phyloP scores from a whole-genome alignment of 139 green algal genomes.

The Trebouxia sp. region DNA sequence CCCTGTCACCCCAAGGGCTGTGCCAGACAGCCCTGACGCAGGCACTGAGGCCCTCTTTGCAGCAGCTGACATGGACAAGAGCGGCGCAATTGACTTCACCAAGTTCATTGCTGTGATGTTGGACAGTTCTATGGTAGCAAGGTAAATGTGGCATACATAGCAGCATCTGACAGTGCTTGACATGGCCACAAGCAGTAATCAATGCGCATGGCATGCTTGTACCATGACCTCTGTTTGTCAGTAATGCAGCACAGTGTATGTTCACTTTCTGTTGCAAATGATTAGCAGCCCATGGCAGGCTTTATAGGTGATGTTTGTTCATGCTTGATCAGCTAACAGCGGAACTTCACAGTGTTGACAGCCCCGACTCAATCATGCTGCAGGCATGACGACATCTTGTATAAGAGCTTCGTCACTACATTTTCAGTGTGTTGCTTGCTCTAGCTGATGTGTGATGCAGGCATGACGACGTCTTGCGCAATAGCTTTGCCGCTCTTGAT shows the following conservation, averaged over 20 bases:
- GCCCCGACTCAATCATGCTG: background rate
- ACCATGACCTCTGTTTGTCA: no score
- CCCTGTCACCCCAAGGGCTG: background rate
- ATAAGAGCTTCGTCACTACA: background rate
- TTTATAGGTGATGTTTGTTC: background rate
- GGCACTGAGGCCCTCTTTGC: conserved; percentile 13
- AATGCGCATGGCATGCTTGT: no score
- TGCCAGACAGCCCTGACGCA: background rate
- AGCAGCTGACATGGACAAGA: conserved; percentile 3
- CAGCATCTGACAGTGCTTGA: background rate
- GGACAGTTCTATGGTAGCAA: background rate
- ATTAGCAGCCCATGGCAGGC: no score
- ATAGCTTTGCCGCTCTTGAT: conserved; percentile 24
- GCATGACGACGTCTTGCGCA: background rate
- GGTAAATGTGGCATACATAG: background rate
- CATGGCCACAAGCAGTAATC: background rate
- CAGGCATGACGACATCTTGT: background rate
- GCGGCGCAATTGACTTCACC: conserved; percentile 25
- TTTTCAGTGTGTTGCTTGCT: no score
- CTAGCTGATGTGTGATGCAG: conserved; percentile 5
- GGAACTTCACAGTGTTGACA: background rate
- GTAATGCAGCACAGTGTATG: no score
- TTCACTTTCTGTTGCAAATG: no score
- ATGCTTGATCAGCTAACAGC: background rate
- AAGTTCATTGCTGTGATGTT: conserved; percentile 32